Percentiles rank a stretch among this genome's conserved stretches.
Conservation (phyloP, 1,284 basidiomycete genomes). For the Sporisorium iseilematis-ciliati region DNA sequence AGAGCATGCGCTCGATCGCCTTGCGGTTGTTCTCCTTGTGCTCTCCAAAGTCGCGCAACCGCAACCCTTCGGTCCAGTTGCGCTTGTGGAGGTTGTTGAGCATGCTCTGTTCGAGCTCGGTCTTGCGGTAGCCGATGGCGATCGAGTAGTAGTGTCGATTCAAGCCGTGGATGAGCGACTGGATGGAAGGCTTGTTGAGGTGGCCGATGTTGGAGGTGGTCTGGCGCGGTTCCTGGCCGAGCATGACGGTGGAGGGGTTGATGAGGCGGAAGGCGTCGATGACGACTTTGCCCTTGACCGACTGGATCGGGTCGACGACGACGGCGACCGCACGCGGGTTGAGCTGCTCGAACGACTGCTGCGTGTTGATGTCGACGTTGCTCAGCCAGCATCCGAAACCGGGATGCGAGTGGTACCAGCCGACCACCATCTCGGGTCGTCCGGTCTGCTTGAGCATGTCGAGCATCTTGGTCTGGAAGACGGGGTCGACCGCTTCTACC, state of each 20-base stretch:
- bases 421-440: constrained; percentile 96
- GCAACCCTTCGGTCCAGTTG: constrained; percentile 67
- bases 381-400: constrained; percentile 99
- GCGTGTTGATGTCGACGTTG: constrained; percentile 98
- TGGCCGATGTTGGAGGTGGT: constrained; percentile 99
- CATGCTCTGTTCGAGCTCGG: constrained; percentile 69
- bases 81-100: constrained; percentile 69
- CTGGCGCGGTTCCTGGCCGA: constrained; percentile 90
- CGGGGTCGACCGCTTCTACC: constrained; percentile 98
- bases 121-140: constrained; percentile 69
- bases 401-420: constrained; percentile 99
- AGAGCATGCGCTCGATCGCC: constrained; percentile 66
- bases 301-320: constrained; percentile 98
- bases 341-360: constrained; percentile 98
- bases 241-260: constrained; percentile 73
- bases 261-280: constrained; percentile 94
- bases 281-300: constrained; percentile 90
- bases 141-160: constrained; percentile 70
- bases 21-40: constrained; percentile 67
- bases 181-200: constrained; percentile 98
- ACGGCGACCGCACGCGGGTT: constrained; percentile 95
- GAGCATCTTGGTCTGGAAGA: constrained; percentile 98
- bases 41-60: constrained; percentile 66
- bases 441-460: constrained; percentile 99
- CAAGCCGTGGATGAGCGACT: constrained; percentile 73